Conservation (phyloP, 805 yeast species). For the Lipomyces kockii region DNA sequence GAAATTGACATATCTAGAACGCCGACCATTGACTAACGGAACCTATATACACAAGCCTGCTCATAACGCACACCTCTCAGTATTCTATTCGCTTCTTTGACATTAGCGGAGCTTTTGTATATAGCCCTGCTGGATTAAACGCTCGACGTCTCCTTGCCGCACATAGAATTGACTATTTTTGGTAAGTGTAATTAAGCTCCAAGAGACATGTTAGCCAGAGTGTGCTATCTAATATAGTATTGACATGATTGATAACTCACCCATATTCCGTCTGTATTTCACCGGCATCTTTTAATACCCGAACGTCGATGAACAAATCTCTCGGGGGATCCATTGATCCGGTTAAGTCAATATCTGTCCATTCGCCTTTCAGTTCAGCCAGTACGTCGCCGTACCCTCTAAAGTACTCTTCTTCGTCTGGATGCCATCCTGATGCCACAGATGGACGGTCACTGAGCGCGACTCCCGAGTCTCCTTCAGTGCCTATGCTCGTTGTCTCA, state of each 20-base stretch:
- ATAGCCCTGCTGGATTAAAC: constrained; percentile 92
- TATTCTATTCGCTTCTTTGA: background rate
- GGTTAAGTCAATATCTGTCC: constrained; percentile 81
- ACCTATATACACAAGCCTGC: background rate
- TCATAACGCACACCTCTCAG: background rate
- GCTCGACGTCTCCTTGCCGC: constrained; percentile 89
- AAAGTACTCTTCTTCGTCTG: constrained; percentile 78
- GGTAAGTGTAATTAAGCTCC: constrained; percentile 77
- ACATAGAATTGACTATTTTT: constrained; percentile 95
- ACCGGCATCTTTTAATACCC: constrained; percentile 93
- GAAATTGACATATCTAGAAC: background rate
- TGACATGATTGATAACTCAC: constrained; percentile 29
- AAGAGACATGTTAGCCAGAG: constrained; percentile 9
- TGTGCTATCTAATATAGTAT: constrained; percentile 2
- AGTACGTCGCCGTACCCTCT: constrained; percentile 71
- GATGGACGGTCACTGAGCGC: constrained; percentile 38
- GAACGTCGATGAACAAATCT: constrained; percentile 89
- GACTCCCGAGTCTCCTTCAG: constrained; percentile 48
- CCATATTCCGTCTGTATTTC: constrained; percentile 98
- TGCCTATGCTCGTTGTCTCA: constrained; percentile 38
- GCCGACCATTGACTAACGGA: background rate
- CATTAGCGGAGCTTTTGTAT: constrained; percentile 53
- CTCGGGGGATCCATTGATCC: constrained; percentile 91
- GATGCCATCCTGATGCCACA: constrained; percentile 53
- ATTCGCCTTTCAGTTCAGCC: constrained; percentile 74